Conservation (phyloP, 2,329 filamentous ascomycete genomes). For the Microcyclosporella mali region DNA sequence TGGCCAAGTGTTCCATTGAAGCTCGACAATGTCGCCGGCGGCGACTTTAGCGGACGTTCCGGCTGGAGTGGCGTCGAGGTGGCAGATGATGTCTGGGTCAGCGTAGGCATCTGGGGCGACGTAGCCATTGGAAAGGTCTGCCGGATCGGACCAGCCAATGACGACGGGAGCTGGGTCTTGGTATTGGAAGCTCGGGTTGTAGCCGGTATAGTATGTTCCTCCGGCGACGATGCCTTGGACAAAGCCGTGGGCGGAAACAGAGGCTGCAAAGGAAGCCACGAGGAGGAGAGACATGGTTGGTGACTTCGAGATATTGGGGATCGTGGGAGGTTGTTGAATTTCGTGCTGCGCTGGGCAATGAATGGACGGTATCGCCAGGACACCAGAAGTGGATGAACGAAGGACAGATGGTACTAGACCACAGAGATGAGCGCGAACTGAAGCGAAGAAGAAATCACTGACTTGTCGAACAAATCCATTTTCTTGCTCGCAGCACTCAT, state of each 20-base stretch:
- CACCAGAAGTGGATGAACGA: constrained; percentile 2
- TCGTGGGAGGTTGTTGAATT: not conserved
- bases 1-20: constrained; percentile 64
- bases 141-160: constrained; percentile 51
- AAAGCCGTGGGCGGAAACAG: constrained; percentile 43
- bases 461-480: constrained; percentile 1
- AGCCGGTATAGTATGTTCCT: constrained; percentile 41
- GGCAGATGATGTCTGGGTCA: constrained; percentile 33
- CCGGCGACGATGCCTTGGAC: constrained; percentile 43
- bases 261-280: constrained; percentile 31
- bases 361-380: constrained; percentile 8
- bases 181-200: constrained; percentile 40
- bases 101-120: constrained; percentile 22
- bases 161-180: constrained; percentile 29
- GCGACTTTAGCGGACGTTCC: constrained; percentile 49
- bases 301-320: not conserved
- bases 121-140: constrained; percentile 37
- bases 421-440: too few species aligned
- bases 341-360: constrained; percentile 2
- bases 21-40: constrained; percentile 53
- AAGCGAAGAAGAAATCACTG: constrained; percentile 1
- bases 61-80: constrained; percentile 50
- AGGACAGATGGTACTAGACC: constrained; percentile 6
- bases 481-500: not conserved
- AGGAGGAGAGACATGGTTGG: constrained; percentile 26